Base-by-base conservation (phyloP, 2,329 filamentous ascomycete genomes). In the Exophiala calicioides region DNA sequence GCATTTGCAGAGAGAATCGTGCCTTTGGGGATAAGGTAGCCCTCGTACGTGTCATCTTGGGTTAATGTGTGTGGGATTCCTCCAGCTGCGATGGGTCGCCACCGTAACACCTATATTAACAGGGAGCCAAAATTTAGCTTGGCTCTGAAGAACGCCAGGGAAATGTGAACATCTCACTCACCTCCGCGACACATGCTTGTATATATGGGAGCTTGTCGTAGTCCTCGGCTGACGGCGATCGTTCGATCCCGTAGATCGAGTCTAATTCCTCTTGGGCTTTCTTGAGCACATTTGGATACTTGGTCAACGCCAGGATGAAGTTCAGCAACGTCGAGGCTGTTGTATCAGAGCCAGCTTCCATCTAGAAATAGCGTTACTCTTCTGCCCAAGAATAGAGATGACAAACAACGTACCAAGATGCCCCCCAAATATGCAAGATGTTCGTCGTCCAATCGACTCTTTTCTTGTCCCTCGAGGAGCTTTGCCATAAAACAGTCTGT, bases 141-240 rank as follows among this genome's bases (percentile, higher is more conserved):
- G n/a, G n/a, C n/a, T n/a, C n/a, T n/a, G n/a, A n/a, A n/a, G n/a
- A n/a, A n/a, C n/a, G n/a, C n/a, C n/a, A n/a, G n/a, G n/a, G n/a
- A n/a, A n/a, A n/a, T n/a, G n/a, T 16, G 9, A 13, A 16, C 36
- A 20, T 20, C 27, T 23, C 26, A 23, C 44, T 43, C 10, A 43
- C 39, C 18, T 49, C 46, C 1, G 23, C 44, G 33, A 49, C 44
- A 13, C 43, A 23, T 10, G 27, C 74, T 15, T 70, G 68, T 26
- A 80, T 60, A 54, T 81, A 82, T 0, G 77, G 77, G 5, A 82
- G 58, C 1, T 65, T 60, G 0, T 66, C 61, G n/a, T 68, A 66
- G 55, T 82, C 77, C 26, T 73, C 67, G 58, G 72, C 74, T 18
- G 58, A 61, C 0, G 78, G 78, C 8, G 70, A 67, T 2, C 78